Base-by-base conservation (phyloP, 2,329 filamentous ascomycete genomes). In the Uncinocarpus reesii region DNA sequence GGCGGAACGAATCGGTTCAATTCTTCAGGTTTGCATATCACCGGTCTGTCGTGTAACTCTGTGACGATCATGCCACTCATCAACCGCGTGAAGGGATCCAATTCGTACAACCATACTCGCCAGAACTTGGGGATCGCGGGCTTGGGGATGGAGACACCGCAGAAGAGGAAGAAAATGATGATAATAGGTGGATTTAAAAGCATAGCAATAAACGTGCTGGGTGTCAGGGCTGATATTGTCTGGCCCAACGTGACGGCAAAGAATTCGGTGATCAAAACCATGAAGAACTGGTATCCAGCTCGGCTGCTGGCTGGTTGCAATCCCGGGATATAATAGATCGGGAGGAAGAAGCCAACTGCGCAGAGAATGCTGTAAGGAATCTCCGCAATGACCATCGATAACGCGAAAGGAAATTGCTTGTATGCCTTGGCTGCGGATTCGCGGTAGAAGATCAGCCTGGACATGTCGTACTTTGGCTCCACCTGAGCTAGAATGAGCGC, bases 401-500 rank as follows among this genome's bases (percentile, higher is more conserved):
- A 67, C 0, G 82, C 81, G 58, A 95, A 95, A 1, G 84, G 84
- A 52, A 86, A 79, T 40, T 83, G 78, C 52, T 78, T 82, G 73
- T 95, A 95, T 65, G 89, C 88, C 70, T 93, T 94, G 48, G 83
- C 81, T 13, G 84, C 83, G 15, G 84, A 78, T 67, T 95, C 88
- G 50, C 88, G 83, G 74, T 89, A 92, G 70, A 86, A 89, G 54
- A 93, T 82, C 60, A 85, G 75, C 36, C 87, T 79, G 53, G 83
- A 81, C 58, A 89, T 72, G 60, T 88, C 82, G 64, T 85, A 94
- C 70, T 88, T 89, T 34, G 83, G 79, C 65, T 94, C 84, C 47
- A 93, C 83, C 60, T 93, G 86, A 1, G 81, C 80, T 49, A 94
- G 79, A 63, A 94, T 86, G 24, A 93, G 73, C 1, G 85, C 84